These are phyloP conservation scores for Ziziphus jujuba DNA, from an alignment of 306 rosid species.

Conservation along the genomic window DNA sequence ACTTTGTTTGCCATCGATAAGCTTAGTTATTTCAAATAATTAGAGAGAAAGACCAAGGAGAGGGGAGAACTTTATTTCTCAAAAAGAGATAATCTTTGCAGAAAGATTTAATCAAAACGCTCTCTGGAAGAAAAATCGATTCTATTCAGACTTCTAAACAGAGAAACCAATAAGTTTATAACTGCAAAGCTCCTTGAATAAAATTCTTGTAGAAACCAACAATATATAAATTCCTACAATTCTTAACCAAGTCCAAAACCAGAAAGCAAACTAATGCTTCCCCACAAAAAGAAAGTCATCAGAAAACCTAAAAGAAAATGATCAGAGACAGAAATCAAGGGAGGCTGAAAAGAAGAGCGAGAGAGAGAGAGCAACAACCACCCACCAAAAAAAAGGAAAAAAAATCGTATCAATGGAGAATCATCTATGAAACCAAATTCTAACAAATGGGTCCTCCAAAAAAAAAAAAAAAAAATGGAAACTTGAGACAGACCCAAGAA, in stretches of 20 bases:
- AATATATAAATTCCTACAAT: too few relatives aligned
- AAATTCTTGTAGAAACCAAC: too few relatives aligned
- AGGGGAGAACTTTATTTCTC: background rate
- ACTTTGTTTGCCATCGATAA: background rate
- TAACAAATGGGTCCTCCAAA: conserved; percentile 14
- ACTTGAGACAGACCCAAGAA: conserved; percentile 16
- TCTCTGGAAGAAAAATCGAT: background rate
- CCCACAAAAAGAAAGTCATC: too few relatives aligned
- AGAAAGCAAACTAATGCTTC: too few relatives aligned
- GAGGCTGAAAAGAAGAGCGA: background rate
- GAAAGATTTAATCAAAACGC: background rate
- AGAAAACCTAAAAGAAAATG: too few relatives aligned
- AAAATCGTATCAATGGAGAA: conserved; percentile 1
- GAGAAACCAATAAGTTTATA: too few relatives aligned
- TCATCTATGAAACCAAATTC: background rate
- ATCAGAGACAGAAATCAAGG: too few relatives aligned
- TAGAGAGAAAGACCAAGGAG: background rate
- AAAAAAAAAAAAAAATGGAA: background rate
- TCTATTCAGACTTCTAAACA: too few relatives aligned
- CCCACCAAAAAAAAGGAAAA: background rate
- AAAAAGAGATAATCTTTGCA: background rate
- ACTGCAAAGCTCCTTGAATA: too few relatives aligned
- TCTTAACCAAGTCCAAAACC: too few relatives aligned
- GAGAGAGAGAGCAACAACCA: background rate
- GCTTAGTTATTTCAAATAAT: background rate